Conservation (phyloP, 805 yeast genomes). For the Danielozyma ontarioensis region DNA sequence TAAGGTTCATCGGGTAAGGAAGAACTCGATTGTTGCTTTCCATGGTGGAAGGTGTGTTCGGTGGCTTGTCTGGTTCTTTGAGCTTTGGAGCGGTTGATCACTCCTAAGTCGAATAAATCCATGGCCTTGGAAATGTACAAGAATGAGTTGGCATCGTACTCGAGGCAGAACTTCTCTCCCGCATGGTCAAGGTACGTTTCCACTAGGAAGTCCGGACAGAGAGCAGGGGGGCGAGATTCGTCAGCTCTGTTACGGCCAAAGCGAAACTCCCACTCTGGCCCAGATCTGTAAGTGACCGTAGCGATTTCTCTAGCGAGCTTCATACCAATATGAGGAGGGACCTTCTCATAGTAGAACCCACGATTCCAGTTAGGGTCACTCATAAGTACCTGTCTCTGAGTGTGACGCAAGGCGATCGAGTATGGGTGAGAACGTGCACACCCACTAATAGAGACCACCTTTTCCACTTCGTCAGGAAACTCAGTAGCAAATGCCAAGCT, state of each 20-base stretch:
- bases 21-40: conserved; percentile 5
- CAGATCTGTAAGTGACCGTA: conserved; percentile 88
- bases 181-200: conserved; percentile 93
- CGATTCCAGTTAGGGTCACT: conserved; percentile 93
- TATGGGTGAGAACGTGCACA: conserved; percentile 94
- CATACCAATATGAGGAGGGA: conserved; percentile 95
- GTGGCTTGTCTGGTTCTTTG: conserved; percentile 33
- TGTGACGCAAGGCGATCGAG: conserved; percentile 88
- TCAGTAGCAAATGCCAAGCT: conserved; percentile 82
- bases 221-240: conserved; percentile 71
- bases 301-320: conserved; percentile 91
- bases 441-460: conserved; percentile 78
- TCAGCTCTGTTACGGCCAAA: conserved; percentile 87
- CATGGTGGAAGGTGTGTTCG: conserved; percentile 14
- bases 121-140: conserved; percentile 87
- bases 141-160: conserved; percentile 87
- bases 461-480: conserved; percentile 70
- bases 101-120: conserved; percentile 86
- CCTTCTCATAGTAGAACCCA: conserved; percentile 72
- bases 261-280: conserved; percentile 95
- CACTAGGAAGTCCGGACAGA: conserved; percentile 89
- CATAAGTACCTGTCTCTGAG: conserved; percentile 91
- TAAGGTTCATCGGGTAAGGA: conserved; percentile 49
- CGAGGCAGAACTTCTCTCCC: conserved; percentile 88
- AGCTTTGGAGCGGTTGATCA: conserved; percentile 41